Evolutionary conservation across 768 basidiomycete species (phyloP), one percentile per base, ranked within the genome.

Genomic region (Suillus subaureus): DNA sequence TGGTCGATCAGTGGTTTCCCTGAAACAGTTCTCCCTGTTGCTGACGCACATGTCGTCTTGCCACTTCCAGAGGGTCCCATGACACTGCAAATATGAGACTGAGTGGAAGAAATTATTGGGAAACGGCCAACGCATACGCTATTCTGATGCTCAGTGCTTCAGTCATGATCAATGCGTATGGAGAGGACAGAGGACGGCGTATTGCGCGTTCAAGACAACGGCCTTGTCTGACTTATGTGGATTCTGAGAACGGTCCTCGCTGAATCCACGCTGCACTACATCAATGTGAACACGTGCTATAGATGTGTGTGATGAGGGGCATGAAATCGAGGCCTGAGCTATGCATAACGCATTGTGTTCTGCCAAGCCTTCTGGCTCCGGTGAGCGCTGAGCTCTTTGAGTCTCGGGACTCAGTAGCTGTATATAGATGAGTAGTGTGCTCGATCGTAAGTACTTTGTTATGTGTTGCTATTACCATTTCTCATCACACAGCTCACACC

Each of bases 71-170:
- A 69, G 26, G 54, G 49, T 37, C 67, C 67, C 67, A 68, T 68
- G 31, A 67, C 47, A 9, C 66, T 67, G 45, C 33, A 16, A 39
- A 42, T 21, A 40, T 21, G 13, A 45, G 49, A 28, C 58, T 6
- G 51, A 49, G 35, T 61, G 3, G 61, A 58, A 15, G 42, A 58
- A n/a, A 2, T 2, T 28, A 6, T 21, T 13, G 18, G 13, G 35
- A 23, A 33, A 21, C 43, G 6, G 4, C 13, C 8, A 13, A 40
- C 42, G 31, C 77, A 66, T 75, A 77, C 75, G 75, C 75, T 64
- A 78, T 77, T 65, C 72, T 70, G 58, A 78, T 70, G 18, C 26
- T 60, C 40, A 13, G 11, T 60, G 18, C 6, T 13, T 7, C 26
- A 31, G 58, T 21, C 58, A 60, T 60, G 58, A 13, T 60, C 6